A percentile compares a stretch with the other conserved stretches of the same genome.
Conservation (phyloP, 2,329 filamentous ascomycete genomes). For the Mycocentrospora acerina region DNA sequence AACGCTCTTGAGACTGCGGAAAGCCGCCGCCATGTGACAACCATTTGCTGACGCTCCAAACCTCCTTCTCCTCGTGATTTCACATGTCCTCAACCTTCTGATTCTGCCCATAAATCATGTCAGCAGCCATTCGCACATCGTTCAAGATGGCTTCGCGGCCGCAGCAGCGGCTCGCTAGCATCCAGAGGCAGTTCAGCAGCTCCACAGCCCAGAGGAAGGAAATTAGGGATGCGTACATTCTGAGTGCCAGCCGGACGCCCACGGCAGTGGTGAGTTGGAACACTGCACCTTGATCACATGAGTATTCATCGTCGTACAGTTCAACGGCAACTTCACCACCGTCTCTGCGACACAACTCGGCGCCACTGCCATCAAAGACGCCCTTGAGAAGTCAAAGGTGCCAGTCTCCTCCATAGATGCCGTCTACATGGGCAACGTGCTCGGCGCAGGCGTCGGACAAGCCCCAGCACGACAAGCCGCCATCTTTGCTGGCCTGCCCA, state of each 20-base stretch:
- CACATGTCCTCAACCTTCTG: background rate
- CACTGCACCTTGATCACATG: background rate
- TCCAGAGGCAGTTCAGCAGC: constrained; percentile 42
- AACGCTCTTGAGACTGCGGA: constrained; percentile 21
- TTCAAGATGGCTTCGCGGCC: constrained; percentile 39
- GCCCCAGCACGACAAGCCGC: constrained; percentile 87
- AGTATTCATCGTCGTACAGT: constrained; percentile 55
- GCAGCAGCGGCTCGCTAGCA: constrained; percentile 39
- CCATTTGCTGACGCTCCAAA: constrained; percentile 23
- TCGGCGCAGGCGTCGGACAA: constrained; percentile 82
- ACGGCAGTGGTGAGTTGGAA: constrained; percentile 79
- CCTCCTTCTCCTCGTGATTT: constrained; percentile 14
- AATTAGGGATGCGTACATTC: constrained; percentile 88
- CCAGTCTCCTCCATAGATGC: constrained; percentile 80
- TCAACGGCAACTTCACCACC: constrained; percentile 87
- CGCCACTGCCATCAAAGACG: constrained; percentile 87
- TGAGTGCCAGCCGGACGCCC: constrained; percentile 86
- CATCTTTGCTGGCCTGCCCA: constrained; percentile 81
- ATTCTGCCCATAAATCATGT: constrained; percentile 23
- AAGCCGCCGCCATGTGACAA: constrained; percentile 35
- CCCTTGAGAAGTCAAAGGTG: constrained; percentile 80
- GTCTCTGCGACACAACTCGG: constrained; percentile 86
- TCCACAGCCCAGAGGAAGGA: constrained; percentile 54
- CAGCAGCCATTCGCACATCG: constrained; percentile 33
- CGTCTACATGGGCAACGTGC: constrained; percentile 97